phyloP scores from a whole-genome alignment of 2,329 filamentous ascomycete species.

The Pseudogymnoascus sp. region DNA sequence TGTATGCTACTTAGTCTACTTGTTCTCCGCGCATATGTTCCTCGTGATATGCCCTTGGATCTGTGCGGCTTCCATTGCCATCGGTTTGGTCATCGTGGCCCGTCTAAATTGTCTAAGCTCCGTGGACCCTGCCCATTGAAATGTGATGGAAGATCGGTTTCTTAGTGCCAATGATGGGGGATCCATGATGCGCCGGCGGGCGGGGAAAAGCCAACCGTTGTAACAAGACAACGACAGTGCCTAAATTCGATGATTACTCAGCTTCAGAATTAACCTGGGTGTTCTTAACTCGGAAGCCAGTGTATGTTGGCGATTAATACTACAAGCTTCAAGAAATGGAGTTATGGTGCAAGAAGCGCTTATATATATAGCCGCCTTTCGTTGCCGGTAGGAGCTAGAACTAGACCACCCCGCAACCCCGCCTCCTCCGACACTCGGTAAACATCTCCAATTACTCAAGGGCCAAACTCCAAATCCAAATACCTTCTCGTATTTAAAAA shows the following conservation, averaged over 20 bases:
- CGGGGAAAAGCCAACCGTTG: neutral
- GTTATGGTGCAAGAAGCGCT: neutral
- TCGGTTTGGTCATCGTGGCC: neutral
- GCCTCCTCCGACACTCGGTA: neutral
- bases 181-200: neutral
- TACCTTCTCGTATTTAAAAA: neutral
- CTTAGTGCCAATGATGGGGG: neutral
- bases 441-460: neutral
- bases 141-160: neutral
- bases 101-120: neutral
- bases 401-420: neutral
- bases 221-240: neutral
- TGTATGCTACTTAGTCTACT: slow-evolving; percentile 28
- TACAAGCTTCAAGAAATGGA: neutral
- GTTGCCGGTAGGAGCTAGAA: neutral
- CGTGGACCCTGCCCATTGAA: neutral
- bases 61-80: neutral
- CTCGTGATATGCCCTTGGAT: neutral
- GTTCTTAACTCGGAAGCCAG: neutral
- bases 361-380: slow-evolving; percentile 7
- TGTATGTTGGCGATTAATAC: neutral
- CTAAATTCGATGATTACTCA: neutral
- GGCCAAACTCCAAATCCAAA: neutral
- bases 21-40: neutral
- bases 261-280: neutral